Evolutionary conservation across 73 alveolate species (phyloP), one percentile per base, ranked within the genome.

Genomic region (Paramecium pentaurelia): DNA sequence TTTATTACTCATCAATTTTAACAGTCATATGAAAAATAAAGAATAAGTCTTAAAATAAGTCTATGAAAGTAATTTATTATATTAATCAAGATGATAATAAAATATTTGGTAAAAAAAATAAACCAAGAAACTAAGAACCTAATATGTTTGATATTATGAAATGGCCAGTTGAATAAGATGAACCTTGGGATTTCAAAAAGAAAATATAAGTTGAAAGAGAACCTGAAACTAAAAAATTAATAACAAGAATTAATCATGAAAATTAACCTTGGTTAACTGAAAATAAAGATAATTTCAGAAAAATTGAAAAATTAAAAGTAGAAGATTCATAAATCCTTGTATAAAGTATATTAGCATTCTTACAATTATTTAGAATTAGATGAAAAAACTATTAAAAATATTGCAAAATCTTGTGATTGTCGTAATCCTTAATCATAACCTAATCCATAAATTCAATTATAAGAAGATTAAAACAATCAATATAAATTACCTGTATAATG

Each of bases 171-270:
- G 30, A 80, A 25, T 45, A 80, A 49, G 91, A 80, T 47, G 91
- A 80, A 80, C 91, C 91, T 5, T 80, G 91, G 91, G 91, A 80
- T 80, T 80, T 80, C 27, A 80, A 80, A 49, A 80, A 80, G 45
- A 80, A 80, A 9, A 44, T 73, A n/a, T 80, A 80, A 80, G 75
- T 64, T 27, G 91, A 80, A 49, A 80, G 30, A 80, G 91, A 80
- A 36, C 47, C 47, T 44, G 91, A 80, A 80, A 64, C 91, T 9
- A 80, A 80, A 47, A 80, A 80, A 28, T n/a, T 80, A 38, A 47
- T 18, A 14, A 42, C 47, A 8, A 42, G 91, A 80, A 80, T 80
- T 11, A 80, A 80, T 80, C 91, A 80, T 28, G 91, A 80, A 12
- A 80, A 80, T 27, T 16, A 40, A 27, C 47, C 20, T 40, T 80